Conservation (phyloP, 148 eudicot genomes). For the Dysphania ambrosioides region DNA sequence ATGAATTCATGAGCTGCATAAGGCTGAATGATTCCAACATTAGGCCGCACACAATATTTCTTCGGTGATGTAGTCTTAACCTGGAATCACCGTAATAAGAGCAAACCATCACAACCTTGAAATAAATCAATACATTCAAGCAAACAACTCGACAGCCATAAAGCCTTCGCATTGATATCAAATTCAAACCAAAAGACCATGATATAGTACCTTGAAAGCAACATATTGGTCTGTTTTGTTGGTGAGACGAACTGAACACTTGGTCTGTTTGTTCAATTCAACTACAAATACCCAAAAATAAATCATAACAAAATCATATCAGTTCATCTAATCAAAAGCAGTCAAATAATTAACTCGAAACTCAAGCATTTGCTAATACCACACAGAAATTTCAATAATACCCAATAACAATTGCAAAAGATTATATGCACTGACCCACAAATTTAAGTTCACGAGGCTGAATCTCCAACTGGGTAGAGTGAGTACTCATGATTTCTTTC, state of each 20-base stretch:
- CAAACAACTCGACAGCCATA: not conserved
- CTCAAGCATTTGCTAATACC: not conserved
- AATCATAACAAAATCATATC: not conserved
- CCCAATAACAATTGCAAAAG: not conserved
- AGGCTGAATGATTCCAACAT: slow-evolving; percentile 68
- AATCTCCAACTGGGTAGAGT: slow-evolving; percentile 56
- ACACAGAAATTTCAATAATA: not conserved
- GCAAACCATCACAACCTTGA: slow-evolving; percentile 1
- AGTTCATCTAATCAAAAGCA: slow-evolving; percentile 2
- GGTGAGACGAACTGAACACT: slow-evolving; percentile 54
- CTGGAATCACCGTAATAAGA: slow-evolving; percentile 38
- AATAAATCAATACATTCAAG: not conserved
- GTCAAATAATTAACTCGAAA: not conserved
- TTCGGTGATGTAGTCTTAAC: slow-evolving; percentile 92
- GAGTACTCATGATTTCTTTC: slow-evolving; percentile 47
- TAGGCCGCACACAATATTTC: slow-evolving; percentile 88
- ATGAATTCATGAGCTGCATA: slow-evolving; percentile 57
- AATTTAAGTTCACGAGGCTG: slow-evolving; percentile 62
- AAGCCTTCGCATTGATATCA: not conserved
- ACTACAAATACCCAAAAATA: slow-evolving; percentile 30
- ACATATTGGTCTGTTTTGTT: slow-evolving; percentile 65
- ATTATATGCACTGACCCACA: slow-evolving; percentile 35
- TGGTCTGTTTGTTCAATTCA: slow-evolving; percentile 76
- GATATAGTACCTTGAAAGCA: slow-evolving; percentile 71
- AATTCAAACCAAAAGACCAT: not conserved